Percentiles rank a stretch among this genome's conserved stretches.
These are phyloP conservation scores for Leishmania amazonensis DNA, from an alignment of 208 protist species.

Conservation along the genomic window DNA sequence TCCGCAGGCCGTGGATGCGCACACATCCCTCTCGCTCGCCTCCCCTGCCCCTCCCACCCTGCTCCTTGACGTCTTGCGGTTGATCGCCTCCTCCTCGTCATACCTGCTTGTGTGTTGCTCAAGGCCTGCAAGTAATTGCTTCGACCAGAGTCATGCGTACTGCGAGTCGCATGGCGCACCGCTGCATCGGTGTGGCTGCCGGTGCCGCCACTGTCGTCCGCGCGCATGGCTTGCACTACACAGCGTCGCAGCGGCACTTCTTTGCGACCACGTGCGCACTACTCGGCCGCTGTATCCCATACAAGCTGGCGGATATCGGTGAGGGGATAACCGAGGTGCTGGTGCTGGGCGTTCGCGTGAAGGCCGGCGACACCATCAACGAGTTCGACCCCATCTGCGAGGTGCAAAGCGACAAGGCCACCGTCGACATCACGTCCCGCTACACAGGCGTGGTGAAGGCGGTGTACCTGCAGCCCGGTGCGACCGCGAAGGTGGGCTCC, in stretches of 20 bases:
- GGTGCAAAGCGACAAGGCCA: conserved; percentile 95
- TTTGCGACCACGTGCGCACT: not conserved
- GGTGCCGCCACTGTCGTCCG: not conserved
- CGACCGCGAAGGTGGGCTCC: conserved; percentile 83
- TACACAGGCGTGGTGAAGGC: conserved; percentile 90
- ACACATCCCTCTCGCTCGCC: not conserved
- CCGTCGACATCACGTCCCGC: conserved; percentile 93
- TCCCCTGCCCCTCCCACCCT: not conserved
- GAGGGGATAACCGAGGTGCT: conserved; percentile 97
- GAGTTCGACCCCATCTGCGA: conserved; percentile 96
- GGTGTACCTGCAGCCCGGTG: conserved; percentile 81
- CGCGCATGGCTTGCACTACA: not conserved
- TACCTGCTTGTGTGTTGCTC: not conserved
- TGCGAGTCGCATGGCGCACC: conserved; percentile 12
- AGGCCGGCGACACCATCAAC: conserved; percentile 89
- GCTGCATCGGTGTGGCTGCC: conserved; percentile 2
- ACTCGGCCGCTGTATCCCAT: conserved; percentile 39
- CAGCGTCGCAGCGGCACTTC: not conserved
- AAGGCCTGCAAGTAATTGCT: not conserved
- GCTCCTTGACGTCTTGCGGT: too few relatives aligned
- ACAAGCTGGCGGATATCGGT: conserved; percentile 95
- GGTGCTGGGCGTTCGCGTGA: conserved; percentile 92
- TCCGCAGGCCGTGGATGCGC: not conserved
- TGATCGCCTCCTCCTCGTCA: too few relatives aligned
- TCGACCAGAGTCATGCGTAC: conserved; percentile 9